Evolutionary conservation across 306 rosid genomes (phyloP), one percentile per base, ranked within the genome.

Genomic region (Amphicarpaea edgeworthii): DNA sequence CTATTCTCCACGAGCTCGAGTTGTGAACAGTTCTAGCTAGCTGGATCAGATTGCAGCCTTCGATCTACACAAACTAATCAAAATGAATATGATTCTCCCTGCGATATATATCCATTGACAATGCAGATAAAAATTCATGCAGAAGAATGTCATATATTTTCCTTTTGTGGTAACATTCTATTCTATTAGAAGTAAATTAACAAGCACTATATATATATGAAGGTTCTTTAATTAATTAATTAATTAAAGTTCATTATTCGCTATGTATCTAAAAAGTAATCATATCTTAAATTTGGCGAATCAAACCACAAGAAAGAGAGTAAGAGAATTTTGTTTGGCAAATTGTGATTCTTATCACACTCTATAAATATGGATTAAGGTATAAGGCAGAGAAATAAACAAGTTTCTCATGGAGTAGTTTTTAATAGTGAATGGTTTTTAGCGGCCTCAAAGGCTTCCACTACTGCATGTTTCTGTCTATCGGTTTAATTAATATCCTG

Each of bases 391-490:
- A 43, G 72, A 67, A 24, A 46, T 9, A 9, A 47, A 68, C 45
- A 10, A 47, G 60, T 45, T 46, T 46, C 43, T 68, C 32, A 68
- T 47, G 28, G 16, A 24, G 23, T 5, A 15, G 28, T n/a, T 11
- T n/a, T 11, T 2, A 45, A 47, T 28, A 59, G 50, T 37, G 77
- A 54, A 38, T 34, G 66, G 23, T 8, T 72, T 57, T 72, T 40
- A 55, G 24, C 23, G 53, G 15, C 66, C 77, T 40, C 77, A 55
- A 72, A 72, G 77, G 66, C 77, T 72, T 72, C 77, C 77, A 72
- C 23, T 40, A 21, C 77, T 72, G n/a, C 77, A 72, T 71, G 38
- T 71, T 51, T 12, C 19, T 12, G 38, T 70, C n/a, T n/a, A n/a
- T n/a, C n/a, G 47, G 26, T 16, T 70, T 12, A 71, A 71, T 70